These are phyloP conservation scores for Amylostereum areolatum DNA, from an alignment of 1,284 basidiomycete species.

Conservation along the genomic window DNA sequence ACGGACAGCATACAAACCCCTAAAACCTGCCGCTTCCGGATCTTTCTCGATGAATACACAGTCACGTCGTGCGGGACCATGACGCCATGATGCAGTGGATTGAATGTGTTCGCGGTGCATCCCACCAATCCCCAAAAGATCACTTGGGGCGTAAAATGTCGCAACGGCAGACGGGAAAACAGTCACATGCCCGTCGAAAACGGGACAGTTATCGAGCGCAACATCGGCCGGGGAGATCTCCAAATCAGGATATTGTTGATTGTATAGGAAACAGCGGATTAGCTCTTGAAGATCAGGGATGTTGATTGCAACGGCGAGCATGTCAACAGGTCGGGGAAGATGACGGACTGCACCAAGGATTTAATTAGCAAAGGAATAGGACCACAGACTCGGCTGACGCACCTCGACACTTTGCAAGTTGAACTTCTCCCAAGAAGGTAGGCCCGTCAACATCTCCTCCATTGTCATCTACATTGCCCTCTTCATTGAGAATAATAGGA, in stretches of 20 bases:
- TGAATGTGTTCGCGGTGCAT: constrained; percentile 11
- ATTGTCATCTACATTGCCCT: not conserved
- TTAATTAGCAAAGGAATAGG: too few relatives aligned
- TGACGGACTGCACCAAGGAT: too few relatives aligned
- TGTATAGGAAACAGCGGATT: not conserved
- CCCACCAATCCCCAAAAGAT: constrained; percentile 2
- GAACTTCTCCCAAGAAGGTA: too few relatives aligned
- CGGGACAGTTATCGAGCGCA: not conserved
- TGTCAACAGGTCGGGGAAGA: too few relatives aligned
- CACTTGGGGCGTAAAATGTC: constrained; percentile 9
- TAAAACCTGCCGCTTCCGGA: not conserved
- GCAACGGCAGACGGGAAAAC: constrained; percentile 8
- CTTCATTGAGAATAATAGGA: too few relatives aligned
- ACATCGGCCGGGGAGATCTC: too few relatives aligned
- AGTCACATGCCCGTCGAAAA: not conserved
- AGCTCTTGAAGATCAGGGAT: not conserved
- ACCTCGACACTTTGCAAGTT: too few relatives aligned
- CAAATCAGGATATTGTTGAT: not conserved
- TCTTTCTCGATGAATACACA: not conserved
- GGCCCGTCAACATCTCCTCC: too few relatives aligned
- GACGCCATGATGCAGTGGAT: constrained; percentile 4
- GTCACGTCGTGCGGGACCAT: not conserved
- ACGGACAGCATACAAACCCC: not conserved
- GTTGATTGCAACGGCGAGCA: too few relatives aligned
- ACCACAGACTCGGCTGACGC: too few relatives aligned